Conservation (phyloP, 352 stramenopile species). For the Pythium coloratum region DNA sequence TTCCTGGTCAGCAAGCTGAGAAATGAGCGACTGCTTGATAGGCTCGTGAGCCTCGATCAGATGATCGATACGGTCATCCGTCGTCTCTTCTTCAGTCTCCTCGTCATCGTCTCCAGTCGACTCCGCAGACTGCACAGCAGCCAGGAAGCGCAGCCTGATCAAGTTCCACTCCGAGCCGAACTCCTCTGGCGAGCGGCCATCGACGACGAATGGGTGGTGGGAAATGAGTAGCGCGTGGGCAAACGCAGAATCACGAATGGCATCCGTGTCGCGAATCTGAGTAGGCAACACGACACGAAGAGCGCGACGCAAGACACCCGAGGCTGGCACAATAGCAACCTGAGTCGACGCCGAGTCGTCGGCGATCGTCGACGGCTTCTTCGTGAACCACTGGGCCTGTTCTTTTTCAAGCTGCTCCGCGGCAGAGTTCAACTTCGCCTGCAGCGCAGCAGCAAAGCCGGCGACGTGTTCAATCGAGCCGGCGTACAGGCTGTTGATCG, state of each 20-base stretch:
- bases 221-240: conserved; percentile 49
- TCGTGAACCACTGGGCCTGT: conserved; percentile 12
- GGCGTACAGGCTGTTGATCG: conserved; percentile 50
- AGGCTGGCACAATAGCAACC: conserved; percentile 35
- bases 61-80: conserved; percentile 75
- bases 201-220: conserved; percentile 77
- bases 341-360: conserved; percentile 29
- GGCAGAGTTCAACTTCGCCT: conserved; percentile 52
- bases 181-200: conserved; percentile 42
- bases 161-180: conserved; percentile 72
- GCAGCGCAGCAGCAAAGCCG: conserved; percentile 52
- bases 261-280: conserved; percentile 34
- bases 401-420: conserved; percentile 40
- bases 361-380: conserved; percentile 25
- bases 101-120: conserved; percentile 49
- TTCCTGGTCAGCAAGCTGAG: conserved; percentile 43
- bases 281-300: conserved; percentile 56
- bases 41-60: conserved; percentile 70
- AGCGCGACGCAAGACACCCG: conserved; percentile 60
- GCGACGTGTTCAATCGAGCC: conserved; percentile 59
- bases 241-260: conserved; percentile 51
- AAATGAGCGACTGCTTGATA: conserved; percentile 56
- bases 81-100: conserved; percentile 37
- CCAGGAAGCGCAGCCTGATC: conserved; percentile 65
- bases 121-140: conserved; percentile 11